These are phyloP conservation scores for Quercus aquifolioides DNA, from an alignment of 306 rosid genomes.

Conservation along the genomic window DNA sequence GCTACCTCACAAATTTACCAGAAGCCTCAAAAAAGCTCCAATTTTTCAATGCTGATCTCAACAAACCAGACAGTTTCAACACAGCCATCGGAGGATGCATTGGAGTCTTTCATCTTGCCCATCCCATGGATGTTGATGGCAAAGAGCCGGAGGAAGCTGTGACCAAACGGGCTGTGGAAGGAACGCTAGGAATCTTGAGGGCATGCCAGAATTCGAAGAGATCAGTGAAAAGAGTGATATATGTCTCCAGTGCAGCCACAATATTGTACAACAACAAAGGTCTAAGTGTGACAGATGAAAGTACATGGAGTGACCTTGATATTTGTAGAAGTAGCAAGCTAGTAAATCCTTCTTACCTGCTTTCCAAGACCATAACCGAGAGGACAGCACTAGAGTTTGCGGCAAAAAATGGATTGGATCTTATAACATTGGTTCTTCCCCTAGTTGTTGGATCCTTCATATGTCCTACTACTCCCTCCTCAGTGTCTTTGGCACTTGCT, in stretches of 20 bases:
- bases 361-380: conserved; percentile 57
- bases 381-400: conserved; percentile 46
- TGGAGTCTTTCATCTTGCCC: conserved; percentile 56
- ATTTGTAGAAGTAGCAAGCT: conserved; percentile 6
- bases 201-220: conserved; percentile 45
- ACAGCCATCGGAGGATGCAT: conserved; percentile 42
- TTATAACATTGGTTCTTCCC: conserved; percentile 54
- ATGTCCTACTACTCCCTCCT: conserved; percentile 38
- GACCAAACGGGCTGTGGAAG: conserved; percentile 38
- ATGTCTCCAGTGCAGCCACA: conserved; percentile 46
- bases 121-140: conserved; percentile 33
- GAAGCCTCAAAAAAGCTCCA: conserved; percentile 37
- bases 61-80: conserved; percentile 31
- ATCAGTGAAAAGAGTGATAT: conserved; percentile 39
- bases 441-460: conserved; percentile 58
- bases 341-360: conserved; percentile 31
- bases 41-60: conserved; percentile 37
- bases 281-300: conserved; percentile 32
- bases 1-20: conserved; percentile 49
- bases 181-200: conserved; percentile 42
- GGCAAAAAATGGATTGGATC: conserved; percentile 41
- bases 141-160: conserved; percentile 33
- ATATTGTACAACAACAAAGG: conserved; percentile 2
- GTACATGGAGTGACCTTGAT: conserved; percentile 52
- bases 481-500: conserved; percentile 29